Conservation (phyloP, 331 rosid genomes). For the Pyracantha coccinea region DNA sequence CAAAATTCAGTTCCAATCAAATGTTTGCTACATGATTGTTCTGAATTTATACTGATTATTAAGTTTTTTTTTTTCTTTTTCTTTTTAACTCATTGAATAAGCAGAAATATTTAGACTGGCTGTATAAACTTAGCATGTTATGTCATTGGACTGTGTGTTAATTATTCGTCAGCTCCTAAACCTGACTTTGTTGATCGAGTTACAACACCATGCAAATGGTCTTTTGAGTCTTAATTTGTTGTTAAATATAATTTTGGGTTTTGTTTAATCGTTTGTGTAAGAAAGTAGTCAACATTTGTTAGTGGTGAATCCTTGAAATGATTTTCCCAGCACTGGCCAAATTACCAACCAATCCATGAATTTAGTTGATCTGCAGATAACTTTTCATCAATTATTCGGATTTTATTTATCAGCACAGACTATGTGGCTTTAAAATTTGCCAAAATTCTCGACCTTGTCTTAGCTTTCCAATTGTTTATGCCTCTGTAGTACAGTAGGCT, state of each 20-base stretch:
- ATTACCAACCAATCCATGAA: not conserved
- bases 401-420: not conserved
- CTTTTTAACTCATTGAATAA: not conserved
- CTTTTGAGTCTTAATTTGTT: not conserved
- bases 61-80: too few relatives aligned
- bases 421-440: not conserved
- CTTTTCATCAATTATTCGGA: not conserved
- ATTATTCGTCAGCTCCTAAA: not conserved
- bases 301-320: not conserved
- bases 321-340: not conserved
- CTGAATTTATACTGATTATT: too few relatives aligned
- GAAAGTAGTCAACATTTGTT: not conserved
- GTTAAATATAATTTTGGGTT: not conserved
- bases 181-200: not conserved
- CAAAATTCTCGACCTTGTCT: not conserved
- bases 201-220: not conserved
- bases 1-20: too few relatives aligned
- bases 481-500: not conserved
- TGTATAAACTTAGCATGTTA: not conserved
- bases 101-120: not conserved
- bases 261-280: not conserved
- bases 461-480: not conserved
- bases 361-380: not conserved
- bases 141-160: not conserved
- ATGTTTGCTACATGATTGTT: too few relatives aligned